Percentiles rank a stretch among this genome's conserved stretches.
Evolutionary conservation across 768 basidiomycete species (phyloP).

Genomic region (Xerocomus brunneocitrinus): DNA sequence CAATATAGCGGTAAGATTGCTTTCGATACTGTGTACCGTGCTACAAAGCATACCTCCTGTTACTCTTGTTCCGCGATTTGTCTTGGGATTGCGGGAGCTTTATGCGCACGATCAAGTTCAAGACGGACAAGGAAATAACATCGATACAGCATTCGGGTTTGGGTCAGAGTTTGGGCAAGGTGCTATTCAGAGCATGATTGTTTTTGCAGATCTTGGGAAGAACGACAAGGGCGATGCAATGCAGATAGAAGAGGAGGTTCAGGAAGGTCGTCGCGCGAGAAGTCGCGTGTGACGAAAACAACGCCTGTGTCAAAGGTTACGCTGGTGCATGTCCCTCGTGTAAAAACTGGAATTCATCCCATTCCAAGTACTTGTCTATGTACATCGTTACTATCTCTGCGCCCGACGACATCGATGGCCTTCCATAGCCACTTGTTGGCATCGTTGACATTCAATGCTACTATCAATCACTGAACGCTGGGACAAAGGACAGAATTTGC

Average conservation of each 20-base stretch:
- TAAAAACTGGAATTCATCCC: too few species aligned
- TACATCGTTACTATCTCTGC: too few species aligned
- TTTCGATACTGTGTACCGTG: neutral
- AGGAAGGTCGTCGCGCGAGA: neutral
- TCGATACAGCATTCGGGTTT: neutral
- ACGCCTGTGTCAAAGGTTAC: too few species aligned
- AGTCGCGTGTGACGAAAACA: too few species aligned
- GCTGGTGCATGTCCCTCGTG: too few species aligned
- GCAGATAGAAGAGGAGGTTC: neutral
- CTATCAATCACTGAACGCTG: too few species aligned
- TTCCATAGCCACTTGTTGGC: too few species aligned
- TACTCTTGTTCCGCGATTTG: conserved; percentile 1
- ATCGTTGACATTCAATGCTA: too few species aligned
- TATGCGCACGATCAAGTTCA: neutral
- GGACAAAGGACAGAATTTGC: too few species aligned
- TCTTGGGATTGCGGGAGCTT: neutral
- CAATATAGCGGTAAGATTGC: neutral
- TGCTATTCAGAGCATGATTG: neutral
- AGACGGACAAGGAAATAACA: neutral
- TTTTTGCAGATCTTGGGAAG: neutral
- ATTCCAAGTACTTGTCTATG: too few species aligned
- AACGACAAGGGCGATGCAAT: neutral
- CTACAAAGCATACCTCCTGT: neutral
- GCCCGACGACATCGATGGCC: too few species aligned
- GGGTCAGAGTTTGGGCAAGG: neutral